These are phyloP conservation scores for Ananas comosus DNA, from an alignment of 176 grass and related monocot species.

Conservation along the genomic window DNA sequence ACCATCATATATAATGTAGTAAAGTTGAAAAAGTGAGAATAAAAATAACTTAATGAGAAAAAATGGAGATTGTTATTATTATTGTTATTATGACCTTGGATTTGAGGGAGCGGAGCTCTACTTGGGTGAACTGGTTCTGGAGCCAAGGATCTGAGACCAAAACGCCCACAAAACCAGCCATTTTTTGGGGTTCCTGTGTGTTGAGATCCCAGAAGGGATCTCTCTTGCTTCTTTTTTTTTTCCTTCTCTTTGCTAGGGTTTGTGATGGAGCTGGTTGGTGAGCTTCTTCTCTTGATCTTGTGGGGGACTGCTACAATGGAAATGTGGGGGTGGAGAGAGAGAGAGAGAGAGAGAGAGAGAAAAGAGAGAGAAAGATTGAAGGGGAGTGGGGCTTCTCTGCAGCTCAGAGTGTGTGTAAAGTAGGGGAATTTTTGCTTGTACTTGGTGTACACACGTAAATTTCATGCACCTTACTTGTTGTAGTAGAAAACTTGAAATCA, in stretches of 20 bases:
- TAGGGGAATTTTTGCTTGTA: not conserved
- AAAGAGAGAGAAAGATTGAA: not conserved
- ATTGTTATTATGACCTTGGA: slow-evolving; percentile 20
- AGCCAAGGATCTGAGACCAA: slow-evolving; percentile 71
- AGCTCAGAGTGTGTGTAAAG: not conserved
- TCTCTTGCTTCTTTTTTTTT: no score
- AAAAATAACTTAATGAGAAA: not conserved
- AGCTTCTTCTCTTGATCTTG: not conserved
- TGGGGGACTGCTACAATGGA: not conserved
- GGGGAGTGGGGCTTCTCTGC: not conserved
- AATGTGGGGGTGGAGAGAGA: not conserved
- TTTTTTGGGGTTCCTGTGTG: slow-evolving; percentile 4
- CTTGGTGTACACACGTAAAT: no score
- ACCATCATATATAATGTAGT: no score
- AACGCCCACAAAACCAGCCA: slow-evolving; percentile 20
- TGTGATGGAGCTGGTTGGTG: no score
- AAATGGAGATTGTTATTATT: not conserved
- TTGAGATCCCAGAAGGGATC: no score
- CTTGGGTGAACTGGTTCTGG: slow-evolving; percentile 76
- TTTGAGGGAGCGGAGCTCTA: slow-evolving; percentile 64
- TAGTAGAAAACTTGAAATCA: no score
- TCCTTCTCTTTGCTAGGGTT: no score
- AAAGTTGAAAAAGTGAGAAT: not conserved
- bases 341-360: no score
- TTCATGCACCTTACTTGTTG: no score